These are phyloP conservation scores for Dioscorea zingiberensis DNA, from an alignment of 106 monocot species.

Conservation along the genomic window DNA sequence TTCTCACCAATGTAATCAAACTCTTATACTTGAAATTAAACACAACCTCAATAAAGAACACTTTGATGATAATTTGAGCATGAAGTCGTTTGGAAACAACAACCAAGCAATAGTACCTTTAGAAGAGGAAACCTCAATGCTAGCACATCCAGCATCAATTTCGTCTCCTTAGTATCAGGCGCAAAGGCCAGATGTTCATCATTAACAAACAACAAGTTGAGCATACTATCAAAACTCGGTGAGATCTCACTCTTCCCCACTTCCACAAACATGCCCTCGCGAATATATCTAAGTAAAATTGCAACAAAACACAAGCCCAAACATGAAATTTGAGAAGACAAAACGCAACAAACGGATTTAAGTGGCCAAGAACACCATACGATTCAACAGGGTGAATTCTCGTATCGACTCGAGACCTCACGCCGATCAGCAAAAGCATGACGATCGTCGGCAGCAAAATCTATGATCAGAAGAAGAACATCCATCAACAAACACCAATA, in stretches of 20 bases:
- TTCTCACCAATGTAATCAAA: too few relatives aligned
- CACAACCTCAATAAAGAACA: too few relatives aligned
- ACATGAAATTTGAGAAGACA: too few relatives aligned
- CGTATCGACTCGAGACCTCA: conserved; percentile 66
- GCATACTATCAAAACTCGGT: conserved; percentile 54
- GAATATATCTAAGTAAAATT: conserved; percentile 42
- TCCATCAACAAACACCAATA: neutral
- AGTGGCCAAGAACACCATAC: conserved; percentile 13
- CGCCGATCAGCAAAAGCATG: conserved; percentile 68
- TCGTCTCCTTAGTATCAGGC: conserved; percentile 48
- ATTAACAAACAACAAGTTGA: conserved; percentile 28
- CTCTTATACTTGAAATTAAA: too few relatives aligned
- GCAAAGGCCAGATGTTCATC: conserved; percentile 66
- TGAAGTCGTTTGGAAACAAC: too few relatives aligned
- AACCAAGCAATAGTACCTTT: conserved; percentile 33
- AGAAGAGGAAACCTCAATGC: conserved; percentile 63
- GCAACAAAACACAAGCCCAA: neutral
- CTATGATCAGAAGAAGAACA: conserved; percentile 14
- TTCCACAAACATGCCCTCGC: conserved; percentile 70
- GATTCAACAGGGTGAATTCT: conserved; percentile 73
- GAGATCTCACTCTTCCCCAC: conserved; percentile 75
- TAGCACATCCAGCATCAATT: conserved; percentile 51
- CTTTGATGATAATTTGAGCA: too few relatives aligned
- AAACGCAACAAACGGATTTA: neutral
- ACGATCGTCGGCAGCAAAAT: conserved; percentile 75